Percentiles rank a stretch among this genome's conserved stretches.
Conservation (phyloP, 140 eudicot species). For the Oenanthe javanica region DNA sequence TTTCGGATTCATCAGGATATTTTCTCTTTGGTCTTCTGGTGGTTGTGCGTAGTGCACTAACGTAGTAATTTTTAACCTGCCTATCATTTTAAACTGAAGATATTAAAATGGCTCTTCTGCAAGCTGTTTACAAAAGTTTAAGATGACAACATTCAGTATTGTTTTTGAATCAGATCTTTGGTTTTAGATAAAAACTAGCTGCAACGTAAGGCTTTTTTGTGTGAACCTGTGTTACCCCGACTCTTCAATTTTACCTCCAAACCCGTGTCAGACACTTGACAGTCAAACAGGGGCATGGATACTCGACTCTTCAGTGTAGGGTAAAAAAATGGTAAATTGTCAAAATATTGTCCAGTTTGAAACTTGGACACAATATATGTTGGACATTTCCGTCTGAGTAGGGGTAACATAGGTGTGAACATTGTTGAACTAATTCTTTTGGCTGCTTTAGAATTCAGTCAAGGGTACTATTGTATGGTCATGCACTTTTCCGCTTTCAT, state of each 20-base stretch:
- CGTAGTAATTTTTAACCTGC: not conserved
- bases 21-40: not conserved
- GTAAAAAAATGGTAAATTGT: not conserved
- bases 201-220: not conserved
- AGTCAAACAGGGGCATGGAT: not conserved
- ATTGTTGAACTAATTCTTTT: not conserved
- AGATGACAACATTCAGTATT: constrained; percentile 15
- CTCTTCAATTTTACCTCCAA: not conserved
- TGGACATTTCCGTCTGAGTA: not conserved
- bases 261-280: not conserved
- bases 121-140: constrained; percentile 18
- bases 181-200: not conserved
- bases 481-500: constrained; percentile 9
- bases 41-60: not conserved
- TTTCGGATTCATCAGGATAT: constrained; percentile 14
- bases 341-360: not conserved
- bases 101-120: constrained; percentile 23
- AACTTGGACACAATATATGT: not conserved
- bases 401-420: not conserved
- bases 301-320: not conserved
- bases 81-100: not conserved
- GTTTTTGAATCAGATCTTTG: not conserved
- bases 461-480: constrained; percentile 7
- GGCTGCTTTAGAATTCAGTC: constrained; percentile 22
- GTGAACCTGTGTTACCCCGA: not conserved